These are phyloP conservation scores for Apiospora malaysiana DNA, from an alignment of 2,329 filamentous ascomycete genomes.

Conservation along the genomic window DNA sequence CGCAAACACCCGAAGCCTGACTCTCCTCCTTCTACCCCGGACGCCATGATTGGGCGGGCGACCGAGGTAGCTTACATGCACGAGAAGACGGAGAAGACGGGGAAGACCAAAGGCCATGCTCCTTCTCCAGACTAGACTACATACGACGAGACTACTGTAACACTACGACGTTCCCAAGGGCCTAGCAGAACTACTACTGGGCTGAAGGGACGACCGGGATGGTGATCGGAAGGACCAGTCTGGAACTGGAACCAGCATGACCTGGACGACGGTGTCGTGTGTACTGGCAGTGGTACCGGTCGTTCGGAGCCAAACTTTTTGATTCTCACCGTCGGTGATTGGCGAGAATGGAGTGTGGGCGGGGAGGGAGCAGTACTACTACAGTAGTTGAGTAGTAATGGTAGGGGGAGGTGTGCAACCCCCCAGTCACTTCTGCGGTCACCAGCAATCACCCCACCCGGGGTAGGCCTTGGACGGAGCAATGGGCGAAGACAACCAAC, in stretches of 20 bases:
- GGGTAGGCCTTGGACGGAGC: conserved; percentile 10
- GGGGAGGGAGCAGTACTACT: no score
- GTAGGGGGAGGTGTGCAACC: background rate
- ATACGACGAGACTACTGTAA: background rate
- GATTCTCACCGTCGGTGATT: conserved; percentile 6
- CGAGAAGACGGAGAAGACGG: background rate
- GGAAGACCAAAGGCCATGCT: background rate
- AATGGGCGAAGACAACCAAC: background rate
- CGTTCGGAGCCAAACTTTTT: conserved; percentile 6
- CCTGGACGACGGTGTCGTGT: conserved; percentile 11
- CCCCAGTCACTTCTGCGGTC: no score
- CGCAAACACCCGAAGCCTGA: conserved; percentile 9
- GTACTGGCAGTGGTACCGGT: conserved; percentile 9
- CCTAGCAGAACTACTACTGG: background rate
- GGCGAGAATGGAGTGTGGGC: background rate
- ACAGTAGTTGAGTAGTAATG: no score
- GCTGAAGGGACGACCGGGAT: background rate
- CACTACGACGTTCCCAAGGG: background rate
- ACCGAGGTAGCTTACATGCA: conserved; percentile 4
- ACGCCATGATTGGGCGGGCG: conserved; percentile 6
- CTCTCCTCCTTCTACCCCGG: background rate
- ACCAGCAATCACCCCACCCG: background rate
- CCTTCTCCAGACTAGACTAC: background rate
- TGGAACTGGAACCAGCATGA: background rate
- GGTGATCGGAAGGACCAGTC: conserved; percentile 11